Percentiles rank a stretch among this genome's conserved stretches.
Evolutionary conservation across 2,329 filamentous ascomycete species (phyloP).

Genomic region (Coniochaeta ligniaria): DNA sequence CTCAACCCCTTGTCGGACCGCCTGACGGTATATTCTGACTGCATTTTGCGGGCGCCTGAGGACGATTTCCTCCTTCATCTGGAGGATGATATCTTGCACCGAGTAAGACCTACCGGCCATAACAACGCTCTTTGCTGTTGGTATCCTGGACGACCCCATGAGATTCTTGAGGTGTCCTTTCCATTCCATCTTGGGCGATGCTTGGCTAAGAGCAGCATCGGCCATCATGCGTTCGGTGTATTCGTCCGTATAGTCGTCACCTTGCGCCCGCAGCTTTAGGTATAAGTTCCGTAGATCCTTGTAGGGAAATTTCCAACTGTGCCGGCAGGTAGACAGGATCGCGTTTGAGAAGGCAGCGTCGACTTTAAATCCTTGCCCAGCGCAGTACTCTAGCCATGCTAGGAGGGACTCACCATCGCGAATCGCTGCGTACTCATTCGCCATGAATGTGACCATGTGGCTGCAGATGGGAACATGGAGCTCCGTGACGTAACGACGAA

Average conservation of each 20-base stretch:
- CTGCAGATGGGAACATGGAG: constrained; percentile 26
- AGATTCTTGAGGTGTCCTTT: neutral
- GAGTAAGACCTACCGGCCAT: constrained; percentile 17
- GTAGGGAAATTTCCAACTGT: constrained; percentile 29
- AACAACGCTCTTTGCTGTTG: neutral
- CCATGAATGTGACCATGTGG: constrained; percentile 32
- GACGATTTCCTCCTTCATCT: constrained; percentile 33
- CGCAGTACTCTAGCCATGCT: constrained; percentile 33
- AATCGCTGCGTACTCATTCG: constrained; percentile 31
- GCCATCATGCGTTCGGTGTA: constrained; percentile 32
- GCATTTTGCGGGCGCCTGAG: constrained; percentile 23
- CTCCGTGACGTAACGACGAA: constrained; percentile 26
- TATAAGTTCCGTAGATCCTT: constrained; percentile 25
- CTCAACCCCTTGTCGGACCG: constrained; percentile 24
- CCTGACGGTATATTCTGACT: constrained; percentile 29
- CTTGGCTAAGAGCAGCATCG: constrained; percentile 20
- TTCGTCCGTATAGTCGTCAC: constrained; percentile 23
- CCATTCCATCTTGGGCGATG: neutral
- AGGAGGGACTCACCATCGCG: constrained; percentile 30
- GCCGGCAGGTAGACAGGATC: constrained; percentile 28
- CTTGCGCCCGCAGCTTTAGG: constrained; percentile 22
- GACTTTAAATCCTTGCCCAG: constrained; percentile 23
- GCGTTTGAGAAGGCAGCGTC: constrained; percentile 30
- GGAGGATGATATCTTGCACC: constrained; percentile 23
- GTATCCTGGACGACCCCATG: neutral